These are phyloP conservation scores for Calonectria pteridis DNA, from an alignment of 2,329 filamentous ascomycete species.

Conservation along the genomic window DNA sequence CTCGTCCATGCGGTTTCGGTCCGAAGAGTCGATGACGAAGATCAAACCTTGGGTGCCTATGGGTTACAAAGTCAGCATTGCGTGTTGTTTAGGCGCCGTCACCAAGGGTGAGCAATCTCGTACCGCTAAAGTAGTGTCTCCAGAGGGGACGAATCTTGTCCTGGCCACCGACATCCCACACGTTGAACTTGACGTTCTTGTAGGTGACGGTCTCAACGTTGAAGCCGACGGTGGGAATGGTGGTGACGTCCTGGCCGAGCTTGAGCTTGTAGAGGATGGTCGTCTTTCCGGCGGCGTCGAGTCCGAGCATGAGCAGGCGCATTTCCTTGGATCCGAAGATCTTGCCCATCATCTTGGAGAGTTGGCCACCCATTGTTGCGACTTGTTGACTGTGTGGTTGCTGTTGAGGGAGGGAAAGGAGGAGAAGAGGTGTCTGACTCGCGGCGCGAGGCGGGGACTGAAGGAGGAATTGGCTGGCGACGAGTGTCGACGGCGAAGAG, in stretches of 20 bases:
- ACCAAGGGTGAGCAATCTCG: too few species aligned
- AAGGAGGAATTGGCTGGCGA: constrained; percentile 1
- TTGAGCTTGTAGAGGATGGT: constrained; percentile 99
- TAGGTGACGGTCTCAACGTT: constrained; percentile 99
- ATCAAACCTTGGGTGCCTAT: constrained; percentile 95
- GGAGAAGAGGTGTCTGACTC: neutral
- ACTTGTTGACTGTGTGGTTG: constrained; percentile 13
- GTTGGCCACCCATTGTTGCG: constrained; percentile 85
- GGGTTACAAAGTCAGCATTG: constrained; percentile 21
- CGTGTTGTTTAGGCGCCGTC: neutral
- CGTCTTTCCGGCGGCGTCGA: constrained; percentile 98
- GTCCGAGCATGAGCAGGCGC: constrained; percentile 96
- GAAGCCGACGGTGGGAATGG: constrained; percentile 98
- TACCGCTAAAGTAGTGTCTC: constrained; percentile 95
- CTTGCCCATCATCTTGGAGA: constrained; percentile 98
- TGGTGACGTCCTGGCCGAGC: constrained; percentile 97
- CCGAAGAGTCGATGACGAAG: constrained; percentile 97
- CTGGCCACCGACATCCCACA: constrained; percentile 98
- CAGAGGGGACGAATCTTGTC: constrained; percentile 98
- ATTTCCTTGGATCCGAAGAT: constrained; percentile 99
- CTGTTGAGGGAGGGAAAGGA: neutral
- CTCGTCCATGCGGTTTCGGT: constrained; percentile 91
- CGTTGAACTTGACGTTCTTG: constrained; percentile 99
- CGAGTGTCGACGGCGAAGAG: neutral
- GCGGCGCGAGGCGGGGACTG: constrained; percentile 10